Evolutionary conservation across 2,329 filamentous ascomycete genomes (phyloP), one percentile per base, ranked within the genome.

Genomic region (Pseudogymnoascus sp.): DNA sequence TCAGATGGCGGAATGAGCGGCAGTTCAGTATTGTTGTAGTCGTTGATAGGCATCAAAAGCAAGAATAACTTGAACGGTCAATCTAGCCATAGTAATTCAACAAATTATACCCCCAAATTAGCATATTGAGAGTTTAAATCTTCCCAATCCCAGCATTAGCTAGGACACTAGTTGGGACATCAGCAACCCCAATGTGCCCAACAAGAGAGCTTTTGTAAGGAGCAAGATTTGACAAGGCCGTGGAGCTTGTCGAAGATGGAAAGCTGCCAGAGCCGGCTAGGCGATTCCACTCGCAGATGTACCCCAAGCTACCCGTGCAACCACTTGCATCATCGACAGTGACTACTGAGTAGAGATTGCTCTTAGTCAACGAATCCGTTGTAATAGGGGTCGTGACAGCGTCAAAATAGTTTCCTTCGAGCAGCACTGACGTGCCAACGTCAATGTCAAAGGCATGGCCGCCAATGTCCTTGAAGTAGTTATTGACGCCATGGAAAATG

Each of bases 361-460:
- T 41, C 18, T 41, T 41, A 5, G 38, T 41, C 38, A 41, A 12
- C 38, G 38, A 41, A 12, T 41, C 38, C 11, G 38, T 41, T 41
- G 38, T 41, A 41, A 41, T 41, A 36, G 76, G 75, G 14, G 72
- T 75, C 6, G 71, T 70, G 58, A 78, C 75, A 8, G 72, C 66
- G 39, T 74, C 68, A 66, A 79, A 78, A 61, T 73, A 72, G 68
- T 79, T 79, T 37, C 77, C 78, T 65, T 79, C 77, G 25, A 78
- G 68, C 4, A 77, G 64, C 6, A 72, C 70, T 15, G 69, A 70
- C 58, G 63, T 64, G 25, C 69, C 69, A 6, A 62, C 53, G 39
- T 66, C 68, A 33, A 75, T 69, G 53, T 77, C 78, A 62, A 81
- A 80, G 22, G 75, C 73, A 68, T 80, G 77, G 59, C 77, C 75